Conservation (phyloP, 2,329 filamentous ascomycete species). For the Colletotrichum eleusines region DNA sequence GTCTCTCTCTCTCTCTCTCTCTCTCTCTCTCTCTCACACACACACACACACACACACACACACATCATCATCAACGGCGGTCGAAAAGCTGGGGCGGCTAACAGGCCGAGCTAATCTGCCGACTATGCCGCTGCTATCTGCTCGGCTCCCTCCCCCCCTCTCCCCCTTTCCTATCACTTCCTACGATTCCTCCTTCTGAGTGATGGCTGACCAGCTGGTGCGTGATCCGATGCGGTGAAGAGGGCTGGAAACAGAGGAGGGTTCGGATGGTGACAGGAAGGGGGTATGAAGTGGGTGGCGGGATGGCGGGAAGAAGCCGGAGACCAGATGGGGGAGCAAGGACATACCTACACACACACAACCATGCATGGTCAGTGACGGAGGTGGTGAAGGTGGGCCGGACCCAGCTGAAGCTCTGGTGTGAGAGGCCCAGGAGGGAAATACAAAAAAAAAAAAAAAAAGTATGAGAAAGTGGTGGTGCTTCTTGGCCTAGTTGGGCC, state of each 20-base stretch:
- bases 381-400: slow-evolving; percentile 16
- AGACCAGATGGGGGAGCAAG: slow-evolving; percentile 12
- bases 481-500: no score
- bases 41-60: no score
- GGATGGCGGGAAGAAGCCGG: slow-evolving; percentile 40
- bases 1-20: no score
- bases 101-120: neutral
- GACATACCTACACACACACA: no score
- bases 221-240: slow-evolving; percentile 35
- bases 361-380: neutral
- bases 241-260: slow-evolving; percentile 28
- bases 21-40: no score
- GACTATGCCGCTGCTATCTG: neutral
- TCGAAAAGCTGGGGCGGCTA: neutral
- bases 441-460: no score
- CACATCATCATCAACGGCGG: neutral
- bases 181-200: neutral
- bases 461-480: neutral
- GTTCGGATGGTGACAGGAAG: neutral
- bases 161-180: neutral
- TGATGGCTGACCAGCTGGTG: slow-evolving; percentile 9
- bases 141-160: neutral
- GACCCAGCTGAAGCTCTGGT: slow-evolving; percentile 13
- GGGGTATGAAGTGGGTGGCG: slow-evolving; percentile 20
- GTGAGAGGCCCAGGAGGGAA: slow-evolving; percentile 14